Conservation (phyloP, 371 early-diverging fungal species). For the Mucor indicus region DNA sequence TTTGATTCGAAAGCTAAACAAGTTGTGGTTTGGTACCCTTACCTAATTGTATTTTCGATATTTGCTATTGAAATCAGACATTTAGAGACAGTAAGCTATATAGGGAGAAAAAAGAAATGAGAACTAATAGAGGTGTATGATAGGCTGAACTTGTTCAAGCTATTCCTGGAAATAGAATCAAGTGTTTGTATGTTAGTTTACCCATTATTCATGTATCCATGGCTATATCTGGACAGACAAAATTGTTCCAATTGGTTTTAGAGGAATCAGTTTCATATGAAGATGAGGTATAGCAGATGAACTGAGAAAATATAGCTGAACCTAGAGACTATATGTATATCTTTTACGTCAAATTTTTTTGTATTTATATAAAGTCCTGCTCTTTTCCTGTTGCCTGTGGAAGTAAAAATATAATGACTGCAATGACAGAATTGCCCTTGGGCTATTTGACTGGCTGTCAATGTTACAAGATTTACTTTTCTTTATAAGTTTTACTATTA, state of each 20-base stretch:
- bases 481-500: too few relatives aligned
- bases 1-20: constrained; percentile 23
- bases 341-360: too few relatives aligned
- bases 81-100: constrained; percentile 31
- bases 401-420: too few relatives aligned
- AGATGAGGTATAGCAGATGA: too few relatives aligned
- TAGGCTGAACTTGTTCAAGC: constrained; percentile 18
- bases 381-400: too few relatives aligned
- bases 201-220: constrained; percentile 14
- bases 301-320: too few relatives aligned
- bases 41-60: constrained; percentile 29
- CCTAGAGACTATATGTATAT: too few relatives aligned
- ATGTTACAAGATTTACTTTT: too few relatives aligned
- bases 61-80: constrained; percentile 38
- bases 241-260: constrained; percentile 5
- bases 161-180: constrained; percentile 14
- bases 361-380: too few relatives aligned
- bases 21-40: constrained; percentile 30
- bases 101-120: not conserved
- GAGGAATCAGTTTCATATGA: constrained; percentile 6
- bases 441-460: too few relatives aligned
- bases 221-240: constrained; percentile 15
- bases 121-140: not conserved
- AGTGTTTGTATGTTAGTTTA: constrained; percentile 1
- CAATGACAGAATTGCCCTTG: too few relatives aligned